Conservation (phyloP, 1,139 yeast genomes). For the Sugiyamaella novakii region DNA sequence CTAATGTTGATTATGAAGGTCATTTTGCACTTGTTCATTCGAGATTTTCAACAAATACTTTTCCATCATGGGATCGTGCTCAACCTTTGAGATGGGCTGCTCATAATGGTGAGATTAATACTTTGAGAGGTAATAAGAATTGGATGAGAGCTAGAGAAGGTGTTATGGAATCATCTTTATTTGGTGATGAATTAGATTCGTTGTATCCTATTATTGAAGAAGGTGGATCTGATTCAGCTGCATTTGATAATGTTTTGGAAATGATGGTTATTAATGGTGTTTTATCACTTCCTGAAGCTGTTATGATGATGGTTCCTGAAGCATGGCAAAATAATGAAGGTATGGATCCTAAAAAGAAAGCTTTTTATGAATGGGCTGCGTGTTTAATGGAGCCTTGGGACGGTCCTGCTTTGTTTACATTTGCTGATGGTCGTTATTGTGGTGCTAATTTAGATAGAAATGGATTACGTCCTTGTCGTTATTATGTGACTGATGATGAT, state of each 20-base stretch:
- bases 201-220: constrained; percentile 95
- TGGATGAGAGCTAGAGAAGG: constrained; percentile 99
- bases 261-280: constrained; percentile 89
- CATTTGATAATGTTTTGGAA: constrained; percentile 93
- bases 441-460: constrained; percentile 98
- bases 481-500: constrained; percentile 91
- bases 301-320: constrained; percentile 96
- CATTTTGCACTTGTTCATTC: constrained; percentile 97
- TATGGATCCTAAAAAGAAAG: constrained; percentile 89
- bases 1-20: constrained; percentile 89
- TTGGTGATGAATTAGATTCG: constrained; percentile 89
- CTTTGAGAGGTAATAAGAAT: constrained; percentile 94
- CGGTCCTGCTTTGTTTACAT: constrained; percentile 96
- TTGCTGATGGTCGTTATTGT: constrained; percentile 96
- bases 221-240: constrained; percentile 99
- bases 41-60: constrained; percentile 95
- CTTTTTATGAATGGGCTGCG: constrained; percentile 99
- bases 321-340: constrained; percentile 91
- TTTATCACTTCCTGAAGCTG: constrained; percentile 91
- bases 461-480: constrained; percentile 97
- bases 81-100: constrained; percentile 98
- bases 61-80: constrained; percentile 99
- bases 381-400: constrained; percentile 99
- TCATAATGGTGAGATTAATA: constrained; percentile 97
- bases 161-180: constrained; percentile 81